Evolutionary conservation across 1,284 basidiomycete genomes (phyloP), one percentile per base, ranked within the genome.

Genomic region (Ceraceosorus guamensis): DNA sequence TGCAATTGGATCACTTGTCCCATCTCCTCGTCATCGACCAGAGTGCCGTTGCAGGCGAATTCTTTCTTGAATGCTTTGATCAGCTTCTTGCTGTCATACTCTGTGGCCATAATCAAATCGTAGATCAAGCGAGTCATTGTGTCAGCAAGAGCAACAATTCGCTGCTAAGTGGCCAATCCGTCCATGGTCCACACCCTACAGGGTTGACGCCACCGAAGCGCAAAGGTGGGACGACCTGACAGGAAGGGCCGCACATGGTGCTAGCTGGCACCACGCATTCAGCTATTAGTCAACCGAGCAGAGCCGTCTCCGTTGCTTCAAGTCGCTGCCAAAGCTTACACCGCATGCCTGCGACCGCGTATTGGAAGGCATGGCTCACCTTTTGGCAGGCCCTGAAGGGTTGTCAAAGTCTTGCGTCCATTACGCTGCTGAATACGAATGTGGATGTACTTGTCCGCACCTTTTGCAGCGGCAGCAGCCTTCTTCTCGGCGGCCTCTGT

Each of bases 1-100:
- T 98, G 95, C 68, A 99, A 86, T 81, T 99, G 95, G 77, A 99
- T 92, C 77, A 99, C 89, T 80, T 93, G 84, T 59, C 95, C 95
- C 80, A 91, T 86, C 80, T 95, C 91, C 79, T 90, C 88, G 81
- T 95, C 91, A 64, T 95, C 89, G 70, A 96, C 89, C 73, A 99
- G 83, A 63, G 89, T 95, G 67, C 95, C 95, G 81, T 98, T 98
- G 83, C 95, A 98, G 62, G 95, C 95, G 73, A 98, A 97, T 82
- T 96, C 91, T 89, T 95, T 73, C 85, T 98, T 98, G 83, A 98
- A 97, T 24, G 89, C 91, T 80, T 98, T 97, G 79, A 98, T 82
- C 65, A 99, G 83, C 82, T 97, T 98, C 86, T 96, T 96, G 63
- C 87, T 84, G 79, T 98, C 91, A 80, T 93, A 98, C 80, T 91